Percentiles rank a stretch among this genome's conserved stretches.
Conservation (phyloP, 257 asterid genomes). For the Fraxinus excelsior region DNA sequence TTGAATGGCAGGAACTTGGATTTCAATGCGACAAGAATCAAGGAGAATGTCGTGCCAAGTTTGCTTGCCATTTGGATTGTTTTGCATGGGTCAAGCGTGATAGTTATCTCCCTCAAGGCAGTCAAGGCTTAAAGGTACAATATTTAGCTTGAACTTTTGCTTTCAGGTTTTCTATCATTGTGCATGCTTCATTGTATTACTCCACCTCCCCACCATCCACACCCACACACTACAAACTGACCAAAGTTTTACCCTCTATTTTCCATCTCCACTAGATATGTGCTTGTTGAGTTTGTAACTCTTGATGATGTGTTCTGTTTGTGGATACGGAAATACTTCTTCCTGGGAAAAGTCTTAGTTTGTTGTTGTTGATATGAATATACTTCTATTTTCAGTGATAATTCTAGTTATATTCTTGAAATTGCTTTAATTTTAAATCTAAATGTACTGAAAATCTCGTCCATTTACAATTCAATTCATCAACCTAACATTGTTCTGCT, state of each 20-base stretch:
- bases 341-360: not conserved
- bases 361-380: not conserved
- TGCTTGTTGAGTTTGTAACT: not conserved
- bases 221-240: not conserved
- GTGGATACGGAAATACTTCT: not conserved
- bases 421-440: conserved; percentile 2
- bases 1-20: conserved; percentile 83
- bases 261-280: conserved; percentile 8
- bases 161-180: conserved; percentile 13
- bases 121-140: conserved; percentile 93
- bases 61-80: conserved; percentile 98
- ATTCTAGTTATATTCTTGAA: conserved; percentile 13
- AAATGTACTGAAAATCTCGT: conserved; percentile 7
- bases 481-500: conserved; percentile 1
- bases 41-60: conserved; percentile 99
- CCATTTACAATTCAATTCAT: not conserved
- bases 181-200: not conserved
- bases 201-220: not conserved
- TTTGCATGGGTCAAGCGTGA: conserved; percentile 99
- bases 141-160: conserved; percentile 24
- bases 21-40: conserved; percentile 84
- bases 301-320: not conserved
- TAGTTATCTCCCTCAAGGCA: conserved; percentile 99
- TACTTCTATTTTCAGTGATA: conserved; percentile 15
- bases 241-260: not conserved